Base-by-base conservation (phyloP, 2,329 filamentous ascomycete genomes). In the Fusarium luffae region DNA sequence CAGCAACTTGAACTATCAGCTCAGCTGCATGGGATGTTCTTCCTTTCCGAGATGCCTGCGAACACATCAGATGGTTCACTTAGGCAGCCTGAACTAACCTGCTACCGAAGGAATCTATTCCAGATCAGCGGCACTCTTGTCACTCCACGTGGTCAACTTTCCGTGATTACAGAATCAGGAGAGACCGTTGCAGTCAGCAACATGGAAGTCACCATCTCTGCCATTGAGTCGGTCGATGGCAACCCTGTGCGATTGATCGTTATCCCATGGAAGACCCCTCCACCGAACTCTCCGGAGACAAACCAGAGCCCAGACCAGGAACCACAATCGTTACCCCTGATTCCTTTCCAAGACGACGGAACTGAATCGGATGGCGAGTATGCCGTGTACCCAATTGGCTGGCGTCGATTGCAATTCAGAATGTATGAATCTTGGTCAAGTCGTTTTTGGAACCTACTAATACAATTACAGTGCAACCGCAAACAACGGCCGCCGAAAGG, bases 241-340 rank as follows among this genome's bases (percentile, higher is more conserved):
- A 95, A 97, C 74, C 84, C 92, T 0, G 93, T 98, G 44, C 95
- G 97, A 74, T 90, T 98, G 67, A 98, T 98, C 68, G 96, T 96
- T 10, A 97, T 98, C 63, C 95, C 95, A 2, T 98, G 95, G 95
- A 98, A 98, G 84, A 98, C 94, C 3, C 94, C 94, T 2, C 93
- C 92, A 28, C 93, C 92, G 52, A 93, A 91, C 80, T 89, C 90
- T 5, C 86, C 89, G n/a, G 88, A 91, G 69, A 84, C 90, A 62
- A 85, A 81, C 66, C 88, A 91, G 66, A 83, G 83, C 3, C 84
- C 84, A 1, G 95, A 98, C 77, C 94, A 95, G 77, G 95, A 98
- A 78, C 95, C 95, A 7, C 89, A 92, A 1, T 88, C 93, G 2
- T 90, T 97, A 63, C 93, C 93, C 2, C 81, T 98, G 66, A 88